Percentiles rank a stretch among this genome's conserved stretches.
phyloP scores from a whole-genome alignment of 108 stramenopile genomes.

The Aurantiochytrium sp. region DNA sequence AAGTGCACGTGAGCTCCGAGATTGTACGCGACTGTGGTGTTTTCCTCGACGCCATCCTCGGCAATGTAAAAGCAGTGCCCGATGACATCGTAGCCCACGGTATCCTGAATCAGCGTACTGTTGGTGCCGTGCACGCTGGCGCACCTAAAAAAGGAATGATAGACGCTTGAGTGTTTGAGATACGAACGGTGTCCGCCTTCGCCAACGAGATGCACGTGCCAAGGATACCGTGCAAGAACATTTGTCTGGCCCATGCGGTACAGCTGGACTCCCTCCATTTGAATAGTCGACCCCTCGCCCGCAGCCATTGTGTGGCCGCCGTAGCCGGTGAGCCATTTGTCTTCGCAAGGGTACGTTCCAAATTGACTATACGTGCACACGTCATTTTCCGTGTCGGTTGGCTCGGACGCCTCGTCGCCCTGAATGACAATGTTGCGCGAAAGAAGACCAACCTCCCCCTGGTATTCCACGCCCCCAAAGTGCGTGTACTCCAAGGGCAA shows the following conservation, averaged over 20 bases:
- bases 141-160: slow-evolving; percentile 46
- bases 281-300: slow-evolving; percentile 17
- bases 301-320: slow-evolving; percentile 22
- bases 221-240: slow-evolving; percentile 45
- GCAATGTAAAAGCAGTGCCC: slow-evolving; percentile 51
- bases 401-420: slow-evolving; percentile 25
- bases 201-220: slow-evolving; percentile 42
- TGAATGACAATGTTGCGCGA: slow-evolving; percentile 45
- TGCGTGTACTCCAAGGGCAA: slow-evolving; percentile 29
- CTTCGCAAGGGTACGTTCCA: background rate
- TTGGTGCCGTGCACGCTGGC: slow-evolving; percentile 47
- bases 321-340: slow-evolving; percentile 39
- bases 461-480: slow-evolving; percentile 37
- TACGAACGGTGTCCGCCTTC: slow-evolving; percentile 37
- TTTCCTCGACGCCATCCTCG: slow-evolving; percentile 53
- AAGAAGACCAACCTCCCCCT: slow-evolving; percentile 52
- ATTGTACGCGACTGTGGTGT: slow-evolving; percentile 43
- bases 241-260: slow-evolving; percentile 58
- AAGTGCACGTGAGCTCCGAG: slow-evolving; percentile 48
- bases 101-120: slow-evolving; percentile 25
- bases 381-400: background rate
- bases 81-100: slow-evolving; percentile 44
- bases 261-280: slow-evolving; percentile 43
- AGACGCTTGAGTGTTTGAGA: slow-evolving; percentile 39
- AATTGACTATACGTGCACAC: background rate